A percentile compares a stretch with the other conserved stretches of the same genome.
Evolutionary conservation across 495 filamentous ascomycete species (phyloP).

Genomic region (Achaetomiella virescens): DNA sequence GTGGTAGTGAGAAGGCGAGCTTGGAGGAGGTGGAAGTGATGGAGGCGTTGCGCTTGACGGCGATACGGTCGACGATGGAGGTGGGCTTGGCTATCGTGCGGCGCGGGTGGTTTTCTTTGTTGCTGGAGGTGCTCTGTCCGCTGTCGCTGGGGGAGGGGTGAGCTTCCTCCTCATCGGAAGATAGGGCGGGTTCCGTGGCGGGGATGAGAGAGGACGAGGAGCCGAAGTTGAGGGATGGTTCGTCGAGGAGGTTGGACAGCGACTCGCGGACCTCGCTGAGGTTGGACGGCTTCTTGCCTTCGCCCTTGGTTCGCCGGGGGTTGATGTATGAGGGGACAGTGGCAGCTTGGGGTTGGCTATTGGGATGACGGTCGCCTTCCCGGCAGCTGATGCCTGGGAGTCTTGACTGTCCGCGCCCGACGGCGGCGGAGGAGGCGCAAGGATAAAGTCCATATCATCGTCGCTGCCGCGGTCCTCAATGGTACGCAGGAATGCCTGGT

Average conservation of each 20-base stretch:
- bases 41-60: constrained; percentile 59
- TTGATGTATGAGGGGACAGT: constrained; percentile 30
- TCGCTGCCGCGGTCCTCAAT: constrained; percentile 80
- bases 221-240: constrained; percentile 38
- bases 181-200: constrained; percentile 39
- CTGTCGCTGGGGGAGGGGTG: constrained; percentile 12
- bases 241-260: constrained; percentile 74
- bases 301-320: constrained; percentile 56
- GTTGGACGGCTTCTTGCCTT: constrained; percentile 53
- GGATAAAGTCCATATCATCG: constrained; percentile 72
- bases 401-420: constrained; percentile 26
- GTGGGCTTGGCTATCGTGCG: constrained; percentile 46
- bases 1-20: constrained; percentile 58
- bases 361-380: constrained; percentile 30
- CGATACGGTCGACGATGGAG: constrained; percentile 72
- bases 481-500: constrained; percentile 78
- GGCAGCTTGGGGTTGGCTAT: constrained; percentile 38
- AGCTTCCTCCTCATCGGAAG: constrained; percentile 36
- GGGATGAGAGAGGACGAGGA: constrained; percentile 40
- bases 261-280: constrained; percentile 73
- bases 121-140: constrained; percentile 20
- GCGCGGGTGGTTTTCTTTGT: constrained; percentile 41
- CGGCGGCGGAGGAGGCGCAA: constrained; percentile 39
- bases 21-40: constrained; percentile 36
- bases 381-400: constrained; percentile 30